Conservation (phyloP, 805 yeast species). For the Sugiyamaella chiloensis region DNA sequence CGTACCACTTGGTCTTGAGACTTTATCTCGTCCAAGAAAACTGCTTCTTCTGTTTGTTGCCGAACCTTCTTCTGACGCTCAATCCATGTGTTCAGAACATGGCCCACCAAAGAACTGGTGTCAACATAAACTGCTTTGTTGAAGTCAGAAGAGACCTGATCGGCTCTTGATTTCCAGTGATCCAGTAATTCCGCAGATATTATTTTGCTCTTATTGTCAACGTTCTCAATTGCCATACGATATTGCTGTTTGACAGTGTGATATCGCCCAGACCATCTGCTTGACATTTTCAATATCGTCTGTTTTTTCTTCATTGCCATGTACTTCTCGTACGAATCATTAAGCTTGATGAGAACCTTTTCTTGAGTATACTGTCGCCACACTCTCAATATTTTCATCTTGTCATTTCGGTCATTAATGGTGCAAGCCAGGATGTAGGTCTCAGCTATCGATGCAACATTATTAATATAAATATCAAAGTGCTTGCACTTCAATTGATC, state of each 20-base stretch:
- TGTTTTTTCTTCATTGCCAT: too few relatives aligned
- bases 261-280: too few relatives aligned
- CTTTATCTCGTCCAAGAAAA: constrained; percentile 13
- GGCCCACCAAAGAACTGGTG: background rate
- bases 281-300: too few relatives aligned
- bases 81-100: constrained; percentile 11
- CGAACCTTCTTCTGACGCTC: background rate
- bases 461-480: background rate
- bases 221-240: too few relatives aligned
- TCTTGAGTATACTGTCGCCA: background rate
- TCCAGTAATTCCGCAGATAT: too few relatives aligned
- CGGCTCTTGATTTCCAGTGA: background rate
- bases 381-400: background rate
- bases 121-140: background rate
- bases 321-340: too few relatives aligned
- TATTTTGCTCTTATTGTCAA: too few relatives aligned
- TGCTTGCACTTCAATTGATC: background rate
- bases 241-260: too few relatives aligned
- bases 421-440: background rate
- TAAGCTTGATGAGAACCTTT: too few relatives aligned
- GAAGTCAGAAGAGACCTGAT: background rate
- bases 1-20: constrained; percentile 12
- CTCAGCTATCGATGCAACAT: background rate
- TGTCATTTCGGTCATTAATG: background rate
- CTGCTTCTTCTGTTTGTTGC: constrained; percentile 15